These are phyloP conservation scores for Russula emetica DNA, from an alignment of 768 basidiomycete species.

Conservation along the genomic window DNA sequence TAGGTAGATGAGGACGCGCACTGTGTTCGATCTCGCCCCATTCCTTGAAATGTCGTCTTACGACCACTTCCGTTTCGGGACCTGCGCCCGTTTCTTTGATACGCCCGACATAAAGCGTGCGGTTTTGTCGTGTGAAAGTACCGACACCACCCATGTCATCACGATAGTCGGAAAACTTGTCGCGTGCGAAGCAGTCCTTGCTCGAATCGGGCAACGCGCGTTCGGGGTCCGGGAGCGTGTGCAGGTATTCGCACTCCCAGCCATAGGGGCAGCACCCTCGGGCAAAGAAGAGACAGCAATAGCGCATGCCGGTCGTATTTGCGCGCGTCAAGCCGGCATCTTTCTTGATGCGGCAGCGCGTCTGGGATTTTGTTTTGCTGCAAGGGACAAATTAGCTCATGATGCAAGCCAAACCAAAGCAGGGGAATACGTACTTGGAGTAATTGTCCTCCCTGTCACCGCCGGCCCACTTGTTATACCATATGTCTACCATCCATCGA, in stretches of 20 bases:
- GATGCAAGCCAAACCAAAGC: not conserved
- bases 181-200: conserved; percentile 94
- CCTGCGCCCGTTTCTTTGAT: conserved; percentile 90
- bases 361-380: conserved; percentile 92
- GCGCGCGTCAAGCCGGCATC: conserved; percentile 94
- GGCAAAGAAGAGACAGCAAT: conserved; percentile 92
- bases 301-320: conserved; percentile 88
- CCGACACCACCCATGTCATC: conserved; percentile 99
- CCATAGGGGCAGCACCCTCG: conserved; percentile 98
- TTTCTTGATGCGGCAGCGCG: conserved; percentile 79
- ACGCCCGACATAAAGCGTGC: conserved; percentile 91
- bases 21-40: conserved; percentile 93
- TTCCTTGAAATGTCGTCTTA: conserved; percentile 88
- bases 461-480: conserved; percentile 99
- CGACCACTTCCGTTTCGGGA: conserved; percentile 86
- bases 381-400: conserved; percentile 16
- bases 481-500: conserved; percentile 59
- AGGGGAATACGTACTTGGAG: conserved; percentile 64
- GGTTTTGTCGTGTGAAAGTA: conserved; percentile 88
- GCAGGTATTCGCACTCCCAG: conserved; percentile 96
- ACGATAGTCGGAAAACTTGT: conserved; percentile 95
- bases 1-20: conserved; percentile 45
- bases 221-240: conserved; percentile 72
- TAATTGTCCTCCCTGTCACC: conserved; percentile 96
- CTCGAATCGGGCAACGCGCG: conserved; percentile 80